phyloP scores from a whole-genome alignment of 768 basidiomycete species.

The Kwoniella sp. region DNA sequence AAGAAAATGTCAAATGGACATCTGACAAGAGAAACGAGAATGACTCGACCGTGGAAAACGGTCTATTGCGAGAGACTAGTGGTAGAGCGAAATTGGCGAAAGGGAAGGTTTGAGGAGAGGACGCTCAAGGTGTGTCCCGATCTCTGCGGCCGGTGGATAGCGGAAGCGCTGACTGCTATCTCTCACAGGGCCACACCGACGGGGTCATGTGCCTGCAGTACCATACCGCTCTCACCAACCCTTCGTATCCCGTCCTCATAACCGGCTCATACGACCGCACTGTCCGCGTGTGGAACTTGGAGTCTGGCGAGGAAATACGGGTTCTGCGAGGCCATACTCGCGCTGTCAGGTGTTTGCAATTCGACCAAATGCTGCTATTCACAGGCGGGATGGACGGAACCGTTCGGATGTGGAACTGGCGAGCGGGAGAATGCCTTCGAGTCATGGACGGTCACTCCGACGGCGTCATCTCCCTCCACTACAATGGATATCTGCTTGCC shows the following conservation, averaged over 20 bases:
- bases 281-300: constrained; percentile 91
- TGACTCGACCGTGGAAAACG: constrained; percentile 92
- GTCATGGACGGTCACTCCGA: constrained; percentile 85
- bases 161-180: neutral
- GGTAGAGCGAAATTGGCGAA: constrained; percentile 94
- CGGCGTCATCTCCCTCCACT: constrained; percentile 84
- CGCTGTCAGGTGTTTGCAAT: constrained; percentile 87
- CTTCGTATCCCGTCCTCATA: constrained; percentile 77
- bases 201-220: constrained; percentile 98
- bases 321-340: constrained; percentile 85
- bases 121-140: constrained; percentile 61
- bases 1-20: neutral
- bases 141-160: no score
- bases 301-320: constrained; percentile 76
- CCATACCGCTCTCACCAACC: constrained; percentile 63
- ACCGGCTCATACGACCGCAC: constrained; percentile 97
- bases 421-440: constrained; percentile 52
- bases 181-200: constrained; percentile 71
- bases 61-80: constrained; percentile 97
- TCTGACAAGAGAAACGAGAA: constrained; percentile 31
- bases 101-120: constrained; percentile 78
- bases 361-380: constrained; percentile 90
- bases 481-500: constrained; percentile 84
- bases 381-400: constrained; percentile 96
- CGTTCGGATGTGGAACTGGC: constrained; percentile 66